These are phyloP conservation scores for Secale cereale DNA, from an alignment of 176 grass and related monocot species.

Conservation along the genomic window DNA sequence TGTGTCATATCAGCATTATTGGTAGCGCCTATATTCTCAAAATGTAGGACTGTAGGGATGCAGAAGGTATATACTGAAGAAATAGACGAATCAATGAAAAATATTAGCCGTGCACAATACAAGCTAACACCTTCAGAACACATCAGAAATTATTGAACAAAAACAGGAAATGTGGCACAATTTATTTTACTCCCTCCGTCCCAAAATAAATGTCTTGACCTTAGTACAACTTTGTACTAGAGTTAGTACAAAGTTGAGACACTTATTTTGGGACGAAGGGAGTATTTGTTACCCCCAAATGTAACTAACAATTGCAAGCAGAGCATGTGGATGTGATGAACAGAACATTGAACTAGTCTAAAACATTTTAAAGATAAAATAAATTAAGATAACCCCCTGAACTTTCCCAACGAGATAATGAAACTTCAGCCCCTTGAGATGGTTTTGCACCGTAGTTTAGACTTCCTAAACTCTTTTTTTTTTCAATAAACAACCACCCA, in stretches of 20 bases:
- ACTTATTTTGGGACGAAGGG: too few species aligned
- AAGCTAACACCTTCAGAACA: background rate
- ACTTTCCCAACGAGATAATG: background rate
- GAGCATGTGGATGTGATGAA: background rate
- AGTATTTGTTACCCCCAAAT: background rate
- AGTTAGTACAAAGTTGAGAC: too few species aligned
- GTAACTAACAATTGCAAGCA: background rate
- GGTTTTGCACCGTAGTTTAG: background rate
- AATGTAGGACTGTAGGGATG: background rate
- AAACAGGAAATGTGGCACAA: background rate
- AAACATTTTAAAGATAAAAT: background rate
- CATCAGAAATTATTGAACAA: background rate
- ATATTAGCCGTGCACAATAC: background rate
- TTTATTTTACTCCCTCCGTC: too few species aligned
- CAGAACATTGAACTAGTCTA: background rate
- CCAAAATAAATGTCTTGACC: too few species aligned
- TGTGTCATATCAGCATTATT: constrained; percentile 1
- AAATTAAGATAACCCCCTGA: background rate
- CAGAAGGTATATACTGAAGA: background rate
- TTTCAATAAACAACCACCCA: background rate
- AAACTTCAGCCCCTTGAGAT: background rate
- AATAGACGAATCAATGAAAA: background rate
- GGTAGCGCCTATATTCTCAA: constrained; percentile 3
- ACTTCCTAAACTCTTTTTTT: background rate
- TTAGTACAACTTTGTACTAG: too few species aligned